phyloP scores from a whole-genome alignment of 2,329 filamentous ascomycete genomes.

The Dactylellina cionopaga region DNA sequence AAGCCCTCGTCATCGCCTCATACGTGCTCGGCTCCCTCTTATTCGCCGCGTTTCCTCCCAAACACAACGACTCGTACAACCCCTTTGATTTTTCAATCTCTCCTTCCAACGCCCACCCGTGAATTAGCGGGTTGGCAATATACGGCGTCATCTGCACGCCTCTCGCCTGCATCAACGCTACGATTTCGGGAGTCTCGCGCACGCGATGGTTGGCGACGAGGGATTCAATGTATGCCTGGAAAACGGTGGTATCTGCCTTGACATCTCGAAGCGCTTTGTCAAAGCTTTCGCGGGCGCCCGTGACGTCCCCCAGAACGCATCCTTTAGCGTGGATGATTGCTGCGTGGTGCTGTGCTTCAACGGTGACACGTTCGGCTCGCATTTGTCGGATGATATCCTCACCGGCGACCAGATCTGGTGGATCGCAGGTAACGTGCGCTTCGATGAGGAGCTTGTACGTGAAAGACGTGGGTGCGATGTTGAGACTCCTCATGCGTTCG shows the following conservation, averaged over 20 bases:
- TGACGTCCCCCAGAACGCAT: conserved; percentile 91
- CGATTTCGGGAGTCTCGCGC: conserved; percentile 75
- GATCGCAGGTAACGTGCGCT: conserved; percentile 91
- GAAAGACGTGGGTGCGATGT: conserved; percentile 90
- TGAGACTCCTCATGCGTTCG: conserved; percentile 87
- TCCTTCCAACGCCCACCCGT: conserved; percentile 89
- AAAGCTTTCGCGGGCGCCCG: conserved; percentile 82
- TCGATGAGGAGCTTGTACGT: conserved; percentile 98
- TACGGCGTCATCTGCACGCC: conserved; percentile 90
- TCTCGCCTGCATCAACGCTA: conserved; percentile 77
- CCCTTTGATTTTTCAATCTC: conserved; percentile 80
- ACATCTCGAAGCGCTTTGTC: conserved; percentile 80
- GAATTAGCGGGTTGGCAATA: conserved; percentile 97
- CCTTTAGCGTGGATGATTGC: conserved; percentile 95
- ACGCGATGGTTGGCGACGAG: conserved; percentile 96
- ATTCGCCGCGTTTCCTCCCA: conserved; percentile 39
- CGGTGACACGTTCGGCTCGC: conserved; percentile 75
- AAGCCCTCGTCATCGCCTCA: conserved; percentile 96
- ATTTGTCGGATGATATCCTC: conserved; percentile 85
- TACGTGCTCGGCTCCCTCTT: conserved; percentile 97
- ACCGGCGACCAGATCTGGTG: conserved; percentile 85
- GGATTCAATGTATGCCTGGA: conserved; percentile 95
- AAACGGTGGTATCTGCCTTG: conserved; percentile 82
- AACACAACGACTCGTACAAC: conserved; percentile 78
- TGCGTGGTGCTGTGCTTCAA: conserved; percentile 94